Evolutionary conservation across 2,329 filamentous ascomycete genomes (phyloP).

Genomic region (Ascochyta lentis): DNA sequence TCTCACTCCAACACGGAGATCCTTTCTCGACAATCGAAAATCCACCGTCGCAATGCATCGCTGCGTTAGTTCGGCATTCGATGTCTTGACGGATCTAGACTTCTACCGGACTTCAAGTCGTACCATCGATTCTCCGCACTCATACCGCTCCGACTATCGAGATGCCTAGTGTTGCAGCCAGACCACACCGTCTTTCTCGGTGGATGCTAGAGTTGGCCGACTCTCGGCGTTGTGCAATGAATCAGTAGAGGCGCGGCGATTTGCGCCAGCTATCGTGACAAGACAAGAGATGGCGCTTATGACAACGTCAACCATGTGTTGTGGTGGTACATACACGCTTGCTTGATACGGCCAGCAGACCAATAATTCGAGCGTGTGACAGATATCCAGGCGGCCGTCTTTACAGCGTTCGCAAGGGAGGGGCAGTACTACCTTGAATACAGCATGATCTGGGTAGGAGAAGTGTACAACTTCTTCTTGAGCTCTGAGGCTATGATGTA

Average conservation of each 20-base stretch:
- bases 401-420: no score
- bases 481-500: no score
- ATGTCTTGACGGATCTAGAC: not conserved
- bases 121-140: not conserved
- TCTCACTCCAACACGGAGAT: slow-evolving; percentile 1
- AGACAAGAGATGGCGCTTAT: not conserved
- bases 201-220: slow-evolving; percentile 1
- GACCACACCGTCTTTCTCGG: slow-evolving; percentile 3
- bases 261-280: slow-evolving; percentile 1
- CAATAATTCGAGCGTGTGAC: not conserved
- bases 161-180: not conserved
- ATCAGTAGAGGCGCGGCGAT: slow-evolving; percentile 24
- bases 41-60: no score
- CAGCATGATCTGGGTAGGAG: not conserved
- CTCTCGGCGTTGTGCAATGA: slow-evolving; percentile 16
- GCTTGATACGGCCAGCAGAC: not conserved
- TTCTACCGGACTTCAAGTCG: not conserved
- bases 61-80: not conserved
- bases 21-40: not conserved
- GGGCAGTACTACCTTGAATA: not conserved
- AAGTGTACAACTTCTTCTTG: no score
- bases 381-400: not conserved
- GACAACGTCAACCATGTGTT: not conserved
- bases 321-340: not conserved
- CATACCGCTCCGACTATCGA: not conserved